phyloP scores from a whole-genome alignment of 179 eudicot genomes.

The Silene noctiflora region DNA sequence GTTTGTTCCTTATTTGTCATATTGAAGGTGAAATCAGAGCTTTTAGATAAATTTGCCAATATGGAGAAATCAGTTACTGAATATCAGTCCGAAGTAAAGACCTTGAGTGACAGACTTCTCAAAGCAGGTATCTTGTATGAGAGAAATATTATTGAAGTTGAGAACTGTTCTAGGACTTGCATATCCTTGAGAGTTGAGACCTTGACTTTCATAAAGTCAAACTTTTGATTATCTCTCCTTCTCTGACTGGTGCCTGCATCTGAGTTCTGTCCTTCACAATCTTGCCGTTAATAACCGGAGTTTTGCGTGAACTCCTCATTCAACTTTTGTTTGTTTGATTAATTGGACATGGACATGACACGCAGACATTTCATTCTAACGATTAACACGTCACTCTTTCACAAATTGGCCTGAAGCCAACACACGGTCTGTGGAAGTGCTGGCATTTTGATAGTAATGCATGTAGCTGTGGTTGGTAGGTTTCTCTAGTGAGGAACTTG shows the following conservation, averaged over 20 bases:
- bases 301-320: neutral
- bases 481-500: too few relatives aligned
- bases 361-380: too few relatives aligned
- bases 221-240: neutral
- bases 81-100: slow-evolving; percentile 58
- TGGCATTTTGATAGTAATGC: too few relatives aligned
- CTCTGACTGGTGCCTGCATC: neutral
- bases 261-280: neutral
- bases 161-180: neutral
- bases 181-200: too few relatives aligned
- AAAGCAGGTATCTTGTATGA: slow-evolving; percentile 50
- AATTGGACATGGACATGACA: too few relatives aligned
- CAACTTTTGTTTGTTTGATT: neutral
- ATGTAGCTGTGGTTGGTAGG: too few relatives aligned
- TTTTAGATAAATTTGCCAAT: slow-evolving; percentile 64
- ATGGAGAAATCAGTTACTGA: slow-evolving; percentile 72
- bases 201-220: neutral
- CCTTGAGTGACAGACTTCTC: slow-evolving; percentile 43
- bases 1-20: neutral
- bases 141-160: neutral
- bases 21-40: slow-evolving; percentile 73
- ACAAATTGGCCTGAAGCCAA: too few relatives aligned
- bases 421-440: too few relatives aligned
- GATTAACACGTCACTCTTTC: too few relatives aligned
- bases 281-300: neutral